Conservation (phyloP, 306 rosid genomes). For the Pueraria montana region DNA sequence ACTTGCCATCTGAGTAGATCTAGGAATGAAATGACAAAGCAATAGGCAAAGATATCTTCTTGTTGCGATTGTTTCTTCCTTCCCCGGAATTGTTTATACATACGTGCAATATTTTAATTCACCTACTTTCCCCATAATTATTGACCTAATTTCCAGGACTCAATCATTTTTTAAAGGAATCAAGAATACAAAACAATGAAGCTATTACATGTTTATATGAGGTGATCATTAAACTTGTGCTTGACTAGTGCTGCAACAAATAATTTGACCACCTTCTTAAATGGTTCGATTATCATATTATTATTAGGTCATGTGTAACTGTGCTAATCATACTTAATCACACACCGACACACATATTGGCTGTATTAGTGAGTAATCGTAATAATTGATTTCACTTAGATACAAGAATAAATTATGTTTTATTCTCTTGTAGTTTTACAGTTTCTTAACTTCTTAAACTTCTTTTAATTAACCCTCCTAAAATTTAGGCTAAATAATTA, state of each 20-base stretch:
- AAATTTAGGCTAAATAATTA: neutral
- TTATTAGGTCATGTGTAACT: neutral
- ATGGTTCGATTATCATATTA: neutral
- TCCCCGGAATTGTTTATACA: neutral
- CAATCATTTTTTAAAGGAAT: neutral
- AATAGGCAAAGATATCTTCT: conserved; percentile 11
- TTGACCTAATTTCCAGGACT: neutral
- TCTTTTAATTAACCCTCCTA: neutral
- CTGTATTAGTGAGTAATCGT: neutral
- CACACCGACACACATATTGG: neutral
- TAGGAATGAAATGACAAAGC: neutral
- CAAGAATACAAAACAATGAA: neutral
- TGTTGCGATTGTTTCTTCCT: neutral
- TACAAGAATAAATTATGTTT: no score
- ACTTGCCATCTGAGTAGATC: neutral
- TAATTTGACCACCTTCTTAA: neutral
- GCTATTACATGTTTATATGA: neutral
- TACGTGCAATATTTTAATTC: conserved; percentile 18
- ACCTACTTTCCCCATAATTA: neutral
- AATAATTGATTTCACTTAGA: no score
- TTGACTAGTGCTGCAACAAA: neutral
- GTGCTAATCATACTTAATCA: neutral
- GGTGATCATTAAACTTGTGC: conserved; percentile 8
- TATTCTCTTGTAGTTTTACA: no score
- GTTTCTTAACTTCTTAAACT: no score